Percentiles rank a stretch among this genome's conserved stretches.
Conservation (phyloP, 2,329 filamentous ascomycete species). For the Thielaviopsis populi region DNA sequence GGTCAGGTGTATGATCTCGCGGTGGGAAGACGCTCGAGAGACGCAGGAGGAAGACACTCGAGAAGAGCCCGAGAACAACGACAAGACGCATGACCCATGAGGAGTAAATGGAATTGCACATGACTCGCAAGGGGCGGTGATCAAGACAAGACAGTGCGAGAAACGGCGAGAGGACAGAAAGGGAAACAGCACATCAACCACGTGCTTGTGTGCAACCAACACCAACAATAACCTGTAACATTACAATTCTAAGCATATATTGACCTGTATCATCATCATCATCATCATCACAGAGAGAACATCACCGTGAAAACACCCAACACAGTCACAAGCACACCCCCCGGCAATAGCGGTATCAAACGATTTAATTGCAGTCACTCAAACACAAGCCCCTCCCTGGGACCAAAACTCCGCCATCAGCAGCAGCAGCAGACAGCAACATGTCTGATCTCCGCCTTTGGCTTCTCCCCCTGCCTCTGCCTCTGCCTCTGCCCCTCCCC, state of each 20-base stretch:
- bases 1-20: background rate
- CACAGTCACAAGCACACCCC: background rate
- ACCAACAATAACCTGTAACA: background rate
- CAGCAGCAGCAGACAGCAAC: background rate
- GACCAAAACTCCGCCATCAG: conserved; percentile 2
- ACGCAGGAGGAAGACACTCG: background rate
- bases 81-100: background rate
- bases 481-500: too few species aligned
- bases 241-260: background rate
- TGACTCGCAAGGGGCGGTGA: too few species aligned
- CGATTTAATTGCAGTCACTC: conserved; percentile 14
- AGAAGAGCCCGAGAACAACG: background rate
- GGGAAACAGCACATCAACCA: background rate
- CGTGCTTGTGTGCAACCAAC: background rate
- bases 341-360: conserved; percentile 12
- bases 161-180: background rate
- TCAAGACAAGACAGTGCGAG: background rate
- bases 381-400: conserved; percentile 5
- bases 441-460: background rate
- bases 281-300: background rate
- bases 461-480: too few species aligned
- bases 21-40: background rate
- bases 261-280: background rate
- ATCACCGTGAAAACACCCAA: background rate
- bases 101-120: too few species aligned